Conservation (phyloP, 495 filamentous ascomycete genomes). For the Hyaloscypha hepaticicola region DNA sequence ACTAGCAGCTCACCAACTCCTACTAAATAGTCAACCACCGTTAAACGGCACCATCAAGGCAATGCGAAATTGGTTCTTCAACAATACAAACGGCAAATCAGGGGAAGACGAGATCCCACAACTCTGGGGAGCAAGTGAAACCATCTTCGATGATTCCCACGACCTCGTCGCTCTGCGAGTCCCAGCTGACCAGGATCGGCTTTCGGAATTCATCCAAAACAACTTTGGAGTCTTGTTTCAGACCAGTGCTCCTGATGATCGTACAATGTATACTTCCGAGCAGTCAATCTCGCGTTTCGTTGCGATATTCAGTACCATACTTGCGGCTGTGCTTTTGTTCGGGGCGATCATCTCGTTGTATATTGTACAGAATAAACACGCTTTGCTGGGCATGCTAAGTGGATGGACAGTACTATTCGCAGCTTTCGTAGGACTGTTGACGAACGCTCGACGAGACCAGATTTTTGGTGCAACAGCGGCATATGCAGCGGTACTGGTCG, state of each 20-base stretch:
- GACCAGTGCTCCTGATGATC: conserved; percentile 8
- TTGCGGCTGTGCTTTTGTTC: conserved; percentile 18
- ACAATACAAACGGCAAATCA: neutral
- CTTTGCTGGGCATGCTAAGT: conserved; percentile 14
- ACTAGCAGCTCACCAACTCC: conserved; percentile 12
- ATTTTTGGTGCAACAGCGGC: conserved; percentile 33
- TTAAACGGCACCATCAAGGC: conserved; percentile 10
- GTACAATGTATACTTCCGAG: conserved; percentile 11
- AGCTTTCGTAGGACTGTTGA: conserved; percentile 27
- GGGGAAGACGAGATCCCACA: neutral
- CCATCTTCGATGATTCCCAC: conserved; percentile 10
- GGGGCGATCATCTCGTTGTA: conserved; percentile 21
- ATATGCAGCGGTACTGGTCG: conserved; percentile 33
- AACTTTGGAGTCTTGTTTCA: conserved; percentile 20
- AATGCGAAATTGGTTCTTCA: conserved; percentile 18
- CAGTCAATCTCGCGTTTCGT: conserved; percentile 5
- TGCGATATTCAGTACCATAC: conserved; percentile 14
- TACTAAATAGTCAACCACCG: conserved; percentile 2
- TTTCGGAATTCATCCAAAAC: conserved; percentile 17
- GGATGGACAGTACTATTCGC: conserved; percentile 25
- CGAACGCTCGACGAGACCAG: conserved; percentile 30
- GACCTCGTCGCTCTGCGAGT: conserved; percentile 18
- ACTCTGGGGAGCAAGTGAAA: conserved; percentile 19
- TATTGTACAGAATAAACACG: conserved; percentile 9
- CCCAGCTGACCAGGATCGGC: conserved; percentile 17